Conservation (phyloP, 805 yeast species). For the Hanseniaspora vineae region DNA sequence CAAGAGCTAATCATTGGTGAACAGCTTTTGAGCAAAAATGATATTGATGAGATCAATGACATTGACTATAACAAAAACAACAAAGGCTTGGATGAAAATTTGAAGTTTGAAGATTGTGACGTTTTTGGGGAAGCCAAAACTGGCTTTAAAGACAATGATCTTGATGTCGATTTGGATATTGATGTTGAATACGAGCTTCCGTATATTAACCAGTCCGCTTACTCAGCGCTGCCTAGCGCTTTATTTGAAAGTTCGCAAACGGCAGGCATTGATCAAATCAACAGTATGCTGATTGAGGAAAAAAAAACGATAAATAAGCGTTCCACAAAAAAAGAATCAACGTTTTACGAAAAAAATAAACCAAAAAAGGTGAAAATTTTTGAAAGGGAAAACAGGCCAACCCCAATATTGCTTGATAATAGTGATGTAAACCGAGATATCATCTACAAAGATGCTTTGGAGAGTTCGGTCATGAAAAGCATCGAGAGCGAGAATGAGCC, state of each 20-base stretch:
- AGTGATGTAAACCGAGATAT: not conserved
- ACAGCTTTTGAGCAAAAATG: not conserved
- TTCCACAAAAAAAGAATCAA: not conserved
- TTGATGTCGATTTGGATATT: not conserved
- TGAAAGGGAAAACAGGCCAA: constrained; percentile 1
- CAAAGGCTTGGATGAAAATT: not conserved
- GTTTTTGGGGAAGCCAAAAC: not conserved
- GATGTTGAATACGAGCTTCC: not conserved
- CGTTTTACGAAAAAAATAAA: not conserved
- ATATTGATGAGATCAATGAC: not conserved
- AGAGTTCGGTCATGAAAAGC: too few relatives aligned
- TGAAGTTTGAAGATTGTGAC: too few relatives aligned
- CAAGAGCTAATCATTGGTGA: constrained; percentile 3
- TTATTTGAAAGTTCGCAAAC: constrained; percentile 39
- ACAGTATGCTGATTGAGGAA: constrained; percentile 8
- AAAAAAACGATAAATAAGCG: not conserved
- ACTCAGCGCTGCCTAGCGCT: too few relatives aligned
- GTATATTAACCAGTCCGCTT: not conserved
- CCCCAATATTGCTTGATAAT: constrained; percentile 1
- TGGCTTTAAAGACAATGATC: not conserved
- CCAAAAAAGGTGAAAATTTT: not conserved
- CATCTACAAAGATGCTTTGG: too few relatives aligned
- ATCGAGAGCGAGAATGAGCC: too few relatives aligned
- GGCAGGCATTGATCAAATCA: constrained; percentile 35
- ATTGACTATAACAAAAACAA: not conserved